Base-by-base conservation (phyloP, 2,329 filamentous ascomycete genomes). In the Pyricularia pennisetigena region DNA sequence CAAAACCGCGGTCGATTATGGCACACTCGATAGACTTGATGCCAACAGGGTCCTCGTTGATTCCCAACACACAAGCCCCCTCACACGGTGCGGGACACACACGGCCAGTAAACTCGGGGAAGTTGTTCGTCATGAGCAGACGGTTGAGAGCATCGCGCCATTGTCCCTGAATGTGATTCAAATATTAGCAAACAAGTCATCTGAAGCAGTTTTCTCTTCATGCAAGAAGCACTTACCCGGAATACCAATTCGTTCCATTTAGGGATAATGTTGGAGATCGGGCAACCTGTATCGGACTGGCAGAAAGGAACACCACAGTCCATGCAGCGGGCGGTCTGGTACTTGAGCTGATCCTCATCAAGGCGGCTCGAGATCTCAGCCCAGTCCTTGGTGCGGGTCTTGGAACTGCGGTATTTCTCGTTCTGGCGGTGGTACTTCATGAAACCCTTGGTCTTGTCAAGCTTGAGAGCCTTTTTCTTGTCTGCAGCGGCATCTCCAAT, bases 1-100 rank as follows among this genome's bases (percentile, higher is more conserved):
- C 94, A 76, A 97, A 98, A 64, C 94, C 94, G 72, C 94, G 92
- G 76, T 98, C 94, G 72, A 98, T 97, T 76, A 98, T 97, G 70
- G 94, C 94, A 77, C 94, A 97, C 78, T 98, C 94, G 71, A 98
- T 97, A 0, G 93, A 97, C 83, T 98, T 98, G 85, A 98, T 98
- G 72, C 94, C 94, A 57, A 98, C 94, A 4, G 94, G 94, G 73
- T 97, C 94, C 77, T 97, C 94, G 75, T 96, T 97, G 81, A 98
- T 98, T 65, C 94, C 94, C 64, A 98, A 85, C 70, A 97, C 94
- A 76, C 94, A 98, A 69, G 94, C 93, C 78, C 94, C 94, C 79
- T 98, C 94, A 74, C 94, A 98, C 79, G 94, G 94, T 75, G 94
- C 94, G 69, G 94, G 94, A 80, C 94, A 98, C 69, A 97, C 94